Base-by-base conservation (phyloP, 2,329 filamentous ascomycete genomes). In the Stemphylium vesicarium region DNA sequence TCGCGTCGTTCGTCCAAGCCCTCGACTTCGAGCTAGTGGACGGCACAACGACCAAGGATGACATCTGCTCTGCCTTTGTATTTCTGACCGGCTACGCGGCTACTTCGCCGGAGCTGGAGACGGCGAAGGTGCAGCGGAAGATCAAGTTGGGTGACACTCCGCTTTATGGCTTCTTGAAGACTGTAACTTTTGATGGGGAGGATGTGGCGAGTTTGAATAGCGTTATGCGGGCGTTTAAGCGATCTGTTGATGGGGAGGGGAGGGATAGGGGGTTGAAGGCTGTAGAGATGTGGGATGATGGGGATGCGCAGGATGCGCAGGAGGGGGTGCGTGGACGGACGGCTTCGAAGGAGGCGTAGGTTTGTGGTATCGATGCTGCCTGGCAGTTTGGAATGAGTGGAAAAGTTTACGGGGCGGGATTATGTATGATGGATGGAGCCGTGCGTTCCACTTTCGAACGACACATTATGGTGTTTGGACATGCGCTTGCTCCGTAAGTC, bases 61-160 rank as follows among this genome's bases (percentile, higher is more conserved):
- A 40, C 7, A 20, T 52, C 26, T 50, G 47, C 31, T 16, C 44
- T 3, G 18, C 52, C 2, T 59, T 59, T 18, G 32, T 39, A 3
- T 33, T n/a, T 10, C 7, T 49, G 4, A 9, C 26, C 3, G 4
- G 7, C 12, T 29, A 11, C 9, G 26, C 8, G 26, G 26, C 15
- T 10, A 10, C 29, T 8, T 10, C 13, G 0, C 2, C 13, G 13
- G 8, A n/a, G 2, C 13, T 49, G 5, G 26, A 49, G 11, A 33
- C 13, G 6, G 10, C 18, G 3, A 33, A 40, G 18, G 40, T 13
- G 1, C 47, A 50, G 31, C 47, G 38, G 8, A 42, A 43, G n/a
- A 26, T 50, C 11, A 50, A 43, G 15, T 5, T 50, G 1, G 38
- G 47, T 15, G 26, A 15, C 4, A 50, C 38, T 0, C 43, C 38